Evolutionary conservation across 2,329 filamentous ascomycete genomes (phyloP), one percentile per base, ranked within the genome.

Genomic region (Xylaria hypoxylon): DNA sequence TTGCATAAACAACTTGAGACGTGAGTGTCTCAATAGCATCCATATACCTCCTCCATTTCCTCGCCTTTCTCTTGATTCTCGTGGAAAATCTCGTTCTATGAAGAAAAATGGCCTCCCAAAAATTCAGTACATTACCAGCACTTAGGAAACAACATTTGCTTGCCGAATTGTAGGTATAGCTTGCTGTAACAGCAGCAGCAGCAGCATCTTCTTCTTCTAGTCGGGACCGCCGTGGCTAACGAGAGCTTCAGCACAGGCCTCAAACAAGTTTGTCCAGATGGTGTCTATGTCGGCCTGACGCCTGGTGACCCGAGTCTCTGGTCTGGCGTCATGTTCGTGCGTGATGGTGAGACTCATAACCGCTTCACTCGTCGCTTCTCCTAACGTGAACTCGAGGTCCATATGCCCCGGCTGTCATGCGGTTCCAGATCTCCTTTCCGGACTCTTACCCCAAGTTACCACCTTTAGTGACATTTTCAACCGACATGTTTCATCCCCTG

Each of bases 401-500:
- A 19, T 99, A 97, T 80, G 87, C 92, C 22, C 90, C 92, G 65
- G 92, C 94, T 52, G 87, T 97, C 73, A 86, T 98, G 69, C 92
- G 94, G 74, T 97, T 98, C 80, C 90, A 96, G 72, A 91, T 98
- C 70, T 90, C 90, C 26, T 98, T 98, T 74, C 92, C 94, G 40
- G 85, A 91, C 67, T 85, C 86, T 44, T 97, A 96, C 77, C 95
- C 95, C 13, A 81, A 85, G 58, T 81, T 92, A 22, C 92, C 95
- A 57, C 96, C 96, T 10, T 84, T 94, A 19, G 88, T 99, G 71
- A 95, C 91, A 61, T 97, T 99, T 79, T 87, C 89, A 51, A 96
- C 93, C 72, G 95, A 98, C 77, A 91, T 98, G 72, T 99, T 98
- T 79, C 95, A 99, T 78, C 95, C 95, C 19, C 85, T 99, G 47